Evolutionary conservation across 2,329 filamentous ascomycete genomes (phyloP), one percentile per base, ranked within the genome.

Genomic region (Colletotrichum liaoningense): DNA sequence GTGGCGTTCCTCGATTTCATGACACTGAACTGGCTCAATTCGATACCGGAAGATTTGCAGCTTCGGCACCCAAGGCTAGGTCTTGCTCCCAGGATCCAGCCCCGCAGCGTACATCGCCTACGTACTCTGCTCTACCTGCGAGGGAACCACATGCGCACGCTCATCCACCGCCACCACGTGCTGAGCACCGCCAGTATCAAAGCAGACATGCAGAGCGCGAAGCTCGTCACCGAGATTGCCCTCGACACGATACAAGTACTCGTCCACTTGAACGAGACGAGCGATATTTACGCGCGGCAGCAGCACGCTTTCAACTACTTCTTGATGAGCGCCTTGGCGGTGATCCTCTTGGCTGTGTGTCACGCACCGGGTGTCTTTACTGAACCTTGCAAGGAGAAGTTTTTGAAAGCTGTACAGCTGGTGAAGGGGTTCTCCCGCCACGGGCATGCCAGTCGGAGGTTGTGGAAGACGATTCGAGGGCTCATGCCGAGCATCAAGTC

Each of bases 11-110:
- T 88, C 3, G 86, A 87, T 58, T 77, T 83, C 5, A 81, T 82
- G 69, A 84, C 86, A 0, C 82, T 84, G 72, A 81, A 84, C 63
- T 87, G 86, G 86, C 78, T 87, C 5, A 81, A 83, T 4, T 84
- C 84, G 0, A 87, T 88, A 19, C 86, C 86, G 0, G 74, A 77
- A 0, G 82, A 87, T 24, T 77, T 88, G 0, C 79, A 78, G 26
- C 76, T 84, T 1, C 80, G 81, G 0, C 81, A 84, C 63, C 81
- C 82, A 0, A 81, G 83, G 2, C 79, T 84, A 24, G 81, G 84
- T 5, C 76, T 79, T 5, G 78, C 80, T 1, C 77, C 79, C 0
- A 74, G 76, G 2, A 76, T 79, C 1, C 81, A 83, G 16, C 81
- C 83, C 0, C 80, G 80, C 11, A 80, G 83, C 4, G 77, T 83